phyloP scores from a whole-genome alignment of 225 moss, liverwort and hornwort species.

The Neckera pumila region DNA sequence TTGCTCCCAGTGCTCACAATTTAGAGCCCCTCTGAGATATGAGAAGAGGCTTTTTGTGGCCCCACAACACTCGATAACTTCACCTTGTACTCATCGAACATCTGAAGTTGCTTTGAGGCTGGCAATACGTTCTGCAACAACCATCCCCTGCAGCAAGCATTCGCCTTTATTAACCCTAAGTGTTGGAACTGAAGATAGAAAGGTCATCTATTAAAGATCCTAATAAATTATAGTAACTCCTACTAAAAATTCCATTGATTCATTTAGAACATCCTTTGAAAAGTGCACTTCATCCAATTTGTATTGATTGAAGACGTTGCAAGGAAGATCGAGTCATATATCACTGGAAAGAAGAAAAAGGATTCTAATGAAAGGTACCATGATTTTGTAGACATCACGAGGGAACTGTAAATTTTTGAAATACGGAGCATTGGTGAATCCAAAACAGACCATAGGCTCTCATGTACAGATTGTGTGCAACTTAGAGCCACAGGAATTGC shows the following conservation, averaged over 20 bases:
- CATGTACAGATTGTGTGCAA: not conserved
- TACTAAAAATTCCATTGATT: not conserved
- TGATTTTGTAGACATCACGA: not conserved
- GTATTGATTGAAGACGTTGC: no score
- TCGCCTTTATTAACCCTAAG: not conserved
- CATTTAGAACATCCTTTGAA: not conserved
- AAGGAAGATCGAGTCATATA: no score
- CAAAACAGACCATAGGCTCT: not conserved
- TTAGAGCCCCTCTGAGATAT: constrained; percentile 14
- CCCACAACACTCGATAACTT: constrained; percentile 6
- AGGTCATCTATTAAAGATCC: not conserved
- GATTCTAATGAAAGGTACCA: not conserved
- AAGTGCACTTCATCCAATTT: no score
- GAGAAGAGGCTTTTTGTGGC: not conserved
- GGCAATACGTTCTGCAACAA: constrained; percentile 15
- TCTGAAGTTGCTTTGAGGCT: constrained; percentile 8
- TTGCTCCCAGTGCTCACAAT: constrained; percentile 2
- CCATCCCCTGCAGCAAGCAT: not conserved
- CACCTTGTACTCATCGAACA: constrained; percentile 21
- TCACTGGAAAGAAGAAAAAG: no score
- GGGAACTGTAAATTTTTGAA: not conserved
- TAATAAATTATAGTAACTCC: not conserved
- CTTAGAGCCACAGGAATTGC: not conserved
- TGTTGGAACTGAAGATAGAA: not conserved
- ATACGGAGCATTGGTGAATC: not conserved